Evolutionary conservation across 2,329 filamentous ascomycete genomes (phyloP).

Genomic region (Ophiostoma triangulosporum): DNA sequence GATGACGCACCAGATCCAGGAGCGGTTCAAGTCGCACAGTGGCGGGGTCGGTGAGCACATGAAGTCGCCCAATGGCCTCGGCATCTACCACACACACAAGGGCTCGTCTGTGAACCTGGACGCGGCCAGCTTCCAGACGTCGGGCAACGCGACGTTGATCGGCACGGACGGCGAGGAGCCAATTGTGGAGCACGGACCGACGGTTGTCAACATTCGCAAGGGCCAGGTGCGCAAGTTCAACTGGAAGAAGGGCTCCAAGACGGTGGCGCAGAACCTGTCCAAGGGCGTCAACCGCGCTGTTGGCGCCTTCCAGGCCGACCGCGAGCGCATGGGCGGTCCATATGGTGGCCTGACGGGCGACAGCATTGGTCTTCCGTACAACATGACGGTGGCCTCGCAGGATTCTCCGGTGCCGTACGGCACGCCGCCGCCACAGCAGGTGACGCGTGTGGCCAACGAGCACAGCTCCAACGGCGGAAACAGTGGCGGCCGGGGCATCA

Average conservation of each 20-base stretch:
- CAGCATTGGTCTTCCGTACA: conserved; percentile 57
- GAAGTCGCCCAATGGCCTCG: conserved; percentile 33
- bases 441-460: conserved; percentile 6
- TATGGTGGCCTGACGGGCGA: conserved; percentile 44
- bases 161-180: conserved; percentile 53
- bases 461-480: neutral
- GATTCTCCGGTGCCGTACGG: conserved; percentile 29
- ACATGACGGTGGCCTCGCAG: conserved; percentile 46
- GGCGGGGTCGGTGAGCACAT: conserved; percentile 25
- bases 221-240: conserved; percentile 93
- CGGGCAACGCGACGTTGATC: conserved; percentile 41
- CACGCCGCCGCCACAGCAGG: conserved; percentile 20
- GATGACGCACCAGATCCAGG: conserved; percentile 86
- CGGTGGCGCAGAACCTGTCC: conserved; percentile 82
- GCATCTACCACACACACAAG: conserved; percentile 40
- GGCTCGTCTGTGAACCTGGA: conserved; percentile 40
- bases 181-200: conserved; percentile 60
- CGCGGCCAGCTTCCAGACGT: conserved; percentile 37
- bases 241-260: conserved; percentile 95
- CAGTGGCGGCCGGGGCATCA: conserved; percentile 1
- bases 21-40: conserved; percentile 73
- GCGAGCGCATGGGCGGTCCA: conserved; percentile 36
- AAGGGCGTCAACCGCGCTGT: conserved; percentile 93
- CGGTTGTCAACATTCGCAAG: conserved; percentile 89
- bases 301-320: conserved; percentile 49